A percentile compares a stretch with the other conserved stretches of the same genome.
Conservation (phyloP, 129 eudicot genomes). For the Daucus carota region DH1_v3.0 NC_030382.2:28841501-28842000, state of each 20-base stretch:
- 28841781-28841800: conserved; percentile 45
- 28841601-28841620: conserved; percentile 6
- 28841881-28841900: conserved; percentile 48
- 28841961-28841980: conserved; percentile 61
- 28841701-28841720: conserved; percentile 42
- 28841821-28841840: conserved; percentile 34
- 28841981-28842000: conserved; percentile 54
- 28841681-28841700: conserved; percentile 35
- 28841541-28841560: conserved; percentile 48
- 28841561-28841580: conserved; percentile 40
- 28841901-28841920: conserved; percentile 36
- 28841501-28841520: conserved; percentile 40
- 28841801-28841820: conserved; percentile 21
- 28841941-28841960: conserved; percentile 50
- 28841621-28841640: background rate
- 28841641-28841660: conserved; percentile 16
- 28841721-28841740: conserved; percentile 36
- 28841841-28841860: conserved; percentile 49
- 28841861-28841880: conserved; percentile 48
- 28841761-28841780: conserved; percentile 46
- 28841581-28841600: background rate
- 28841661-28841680: conserved; percentile 35
- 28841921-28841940: conserved; percentile 48
- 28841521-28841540: conserved; percentile 46
- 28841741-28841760: conserved; percentile 44